A percentile compares a stretch with the other conserved stretches of the same genome.
phyloP scores from a whole-genome alignment of 495 filamentous ascomycete genomes.

The Xanthoparmelia taractica region DNA sequence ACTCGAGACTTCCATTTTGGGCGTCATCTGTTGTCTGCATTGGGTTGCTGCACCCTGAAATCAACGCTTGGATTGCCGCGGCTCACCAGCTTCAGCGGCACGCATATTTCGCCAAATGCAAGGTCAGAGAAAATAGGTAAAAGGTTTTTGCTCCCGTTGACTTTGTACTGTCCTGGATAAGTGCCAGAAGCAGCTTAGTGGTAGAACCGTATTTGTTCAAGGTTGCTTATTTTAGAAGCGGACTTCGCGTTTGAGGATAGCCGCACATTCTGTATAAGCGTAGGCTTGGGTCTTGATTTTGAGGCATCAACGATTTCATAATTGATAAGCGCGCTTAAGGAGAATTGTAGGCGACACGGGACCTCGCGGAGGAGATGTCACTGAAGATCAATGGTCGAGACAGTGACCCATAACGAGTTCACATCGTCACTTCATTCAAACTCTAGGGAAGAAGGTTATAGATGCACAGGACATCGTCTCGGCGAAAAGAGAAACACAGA shows the following conservation, averaged over 20 bases:
- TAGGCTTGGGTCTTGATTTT: not conserved
- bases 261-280: not conserved
- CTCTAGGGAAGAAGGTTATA: not conserved
- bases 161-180: not conserved
- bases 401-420: not conserved
- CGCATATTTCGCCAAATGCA: not conserved
- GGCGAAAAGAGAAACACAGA: not conserved
- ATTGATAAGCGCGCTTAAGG: not conserved
- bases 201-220: not conserved
- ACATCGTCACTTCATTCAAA: not conserved
- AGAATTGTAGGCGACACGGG: not conserved
- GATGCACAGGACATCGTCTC: not conserved
- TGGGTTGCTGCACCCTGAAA: not conserved
- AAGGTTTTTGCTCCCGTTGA: not conserved
- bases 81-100: not conserved
- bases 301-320: not conserved
- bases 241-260: not conserved
- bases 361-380: no score
- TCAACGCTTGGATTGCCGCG: not conserved
- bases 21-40: not conserved
- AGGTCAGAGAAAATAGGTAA: not conserved
- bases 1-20: not conserved
- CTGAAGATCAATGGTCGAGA: not conserved
- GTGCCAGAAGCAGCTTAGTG: not conserved
- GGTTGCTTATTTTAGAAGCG: not conserved